Evolutionary conservation across 148 eudicot species (phyloP).

Genomic region (Rhododendron ovatum): DNA sequence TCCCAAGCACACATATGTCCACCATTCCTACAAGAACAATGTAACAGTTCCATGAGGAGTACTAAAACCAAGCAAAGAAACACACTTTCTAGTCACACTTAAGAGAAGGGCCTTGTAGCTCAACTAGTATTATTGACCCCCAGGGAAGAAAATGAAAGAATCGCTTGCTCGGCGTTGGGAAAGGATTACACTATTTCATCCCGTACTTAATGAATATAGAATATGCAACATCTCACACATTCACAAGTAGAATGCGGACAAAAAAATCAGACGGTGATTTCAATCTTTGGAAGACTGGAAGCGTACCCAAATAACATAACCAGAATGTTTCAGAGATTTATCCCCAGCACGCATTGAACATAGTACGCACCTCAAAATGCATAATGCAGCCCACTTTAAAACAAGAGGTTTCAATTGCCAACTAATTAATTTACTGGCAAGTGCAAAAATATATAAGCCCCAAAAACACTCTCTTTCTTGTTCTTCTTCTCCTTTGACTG

Average conservation of each 20-base stretch:
- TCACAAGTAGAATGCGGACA: neutral
- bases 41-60: neutral
- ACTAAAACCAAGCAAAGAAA: neutral
- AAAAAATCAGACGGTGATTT: neutral
- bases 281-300: neutral
- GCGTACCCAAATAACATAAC: neutral
- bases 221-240: neutral
- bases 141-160: neutral
- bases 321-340: neutral
- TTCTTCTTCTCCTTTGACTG: neutral
- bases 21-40: constrained; percentile 72
- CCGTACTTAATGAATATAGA: neutral
- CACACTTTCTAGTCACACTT: neutral
- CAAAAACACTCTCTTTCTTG: neutral
- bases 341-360: neutral
- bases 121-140: neutral
- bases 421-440: neutral
- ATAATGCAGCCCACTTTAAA: neutral
- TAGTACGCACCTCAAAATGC: neutral
- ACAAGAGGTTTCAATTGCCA: neutral
- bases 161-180: neutral
- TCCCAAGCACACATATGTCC: constrained; percentile 99
- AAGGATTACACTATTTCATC: neutral
- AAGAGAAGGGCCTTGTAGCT: neutral
- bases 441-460: neutral